Evolutionary conservation across 805 yeast species (phyloP).

Genomic region (Limtongia smithiae): DNA sequence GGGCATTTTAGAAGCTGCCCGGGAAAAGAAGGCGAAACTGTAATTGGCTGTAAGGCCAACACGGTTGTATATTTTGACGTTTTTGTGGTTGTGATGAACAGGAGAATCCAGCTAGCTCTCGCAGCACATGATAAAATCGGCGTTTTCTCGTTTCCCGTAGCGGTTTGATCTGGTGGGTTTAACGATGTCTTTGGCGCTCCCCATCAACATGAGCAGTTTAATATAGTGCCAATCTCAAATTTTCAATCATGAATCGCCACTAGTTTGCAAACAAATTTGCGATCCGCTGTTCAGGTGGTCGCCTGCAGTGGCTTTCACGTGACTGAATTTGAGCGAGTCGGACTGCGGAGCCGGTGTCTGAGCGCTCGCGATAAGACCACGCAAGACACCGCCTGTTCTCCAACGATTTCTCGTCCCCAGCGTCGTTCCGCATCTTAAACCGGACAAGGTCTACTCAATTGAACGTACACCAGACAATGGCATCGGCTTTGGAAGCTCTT

Average conservation of each 20-base stretch:
- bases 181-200: too few relatives aligned
- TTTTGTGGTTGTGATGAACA: constrained; percentile 3
- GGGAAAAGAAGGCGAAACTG: constrained; percentile 28
- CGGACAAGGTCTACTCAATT: background rate
- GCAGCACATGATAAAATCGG: background rate
- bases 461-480: background rate
- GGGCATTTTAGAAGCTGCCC: constrained; percentile 29
- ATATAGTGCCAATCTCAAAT: too few relatives aligned
- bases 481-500: constrained; percentile 15
- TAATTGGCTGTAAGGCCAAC: background rate
- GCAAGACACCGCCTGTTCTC: background rate
- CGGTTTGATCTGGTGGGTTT: too few relatives aligned
- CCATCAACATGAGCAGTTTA: too few relatives aligned
- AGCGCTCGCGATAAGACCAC: too few relatives aligned
- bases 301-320: too few relatives aligned
- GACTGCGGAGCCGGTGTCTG: background rate
- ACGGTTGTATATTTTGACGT: background rate
- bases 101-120: background rate
- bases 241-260: too few relatives aligned
- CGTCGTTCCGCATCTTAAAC: background rate
- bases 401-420: too few relatives aligned
- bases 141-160: background rate
- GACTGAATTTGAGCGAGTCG: too few relatives aligned
- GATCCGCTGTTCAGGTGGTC: too few relatives aligned
- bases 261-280: background rate